Evolutionary conservation across 1,284 basidiomycete genomes (phyloP).

Genomic region (Omphalotus olearius): DNA sequence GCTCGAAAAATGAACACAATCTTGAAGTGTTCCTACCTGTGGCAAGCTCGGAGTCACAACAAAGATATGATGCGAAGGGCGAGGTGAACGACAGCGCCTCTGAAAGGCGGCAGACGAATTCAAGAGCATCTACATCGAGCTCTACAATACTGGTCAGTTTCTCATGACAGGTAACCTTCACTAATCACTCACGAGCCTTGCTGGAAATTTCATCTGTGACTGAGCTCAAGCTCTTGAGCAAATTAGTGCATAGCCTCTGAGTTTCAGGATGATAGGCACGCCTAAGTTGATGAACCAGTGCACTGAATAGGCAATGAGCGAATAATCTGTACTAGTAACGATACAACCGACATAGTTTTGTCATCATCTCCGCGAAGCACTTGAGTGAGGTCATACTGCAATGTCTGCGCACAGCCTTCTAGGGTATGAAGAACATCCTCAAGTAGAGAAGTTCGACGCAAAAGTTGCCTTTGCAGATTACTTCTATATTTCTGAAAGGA

Average conservation of each 20-base stretch:
- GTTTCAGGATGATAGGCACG: conserved; percentile 45
- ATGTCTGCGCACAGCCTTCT: conserved; percentile 49
- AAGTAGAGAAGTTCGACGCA: conserved; percentile 55
- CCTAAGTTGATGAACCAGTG: conserved; percentile 34
- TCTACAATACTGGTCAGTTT: conserved; percentile 15
- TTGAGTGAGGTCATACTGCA: conserved; percentile 53
- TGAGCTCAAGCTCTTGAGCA: conserved; percentile 35
- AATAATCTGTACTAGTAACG: background rate
- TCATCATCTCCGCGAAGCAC: conserved; percentile 36
- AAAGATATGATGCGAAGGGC: conserved; percentile 39
- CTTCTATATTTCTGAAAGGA: conserved; percentile 56
- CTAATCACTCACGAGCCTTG: conserved; percentile 26
- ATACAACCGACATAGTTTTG: conserved; percentile 25
- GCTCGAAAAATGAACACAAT: background rate
- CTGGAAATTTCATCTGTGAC: conserved; percentile 28
- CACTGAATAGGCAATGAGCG: conserved; percentile 23
- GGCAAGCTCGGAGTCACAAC: conserved; percentile 32
- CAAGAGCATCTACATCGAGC: conserved; percentile 25
- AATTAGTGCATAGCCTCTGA: conserved; percentile 35
- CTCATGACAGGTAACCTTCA: background rate
- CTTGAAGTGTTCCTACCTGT: conserved; percentile 29
- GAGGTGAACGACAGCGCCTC: conserved; percentile 39
- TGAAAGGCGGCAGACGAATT: conserved; percentile 39
- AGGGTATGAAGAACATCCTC: conserved; percentile 52
- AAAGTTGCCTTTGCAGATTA: conserved; percentile 51